Percentiles rank a stretch among this genome's conserved stretches.
These are phyloP conservation scores for Leccinum ochraceum DNA, from an alignment of 768 basidiomycete genomes.

Conservation along the genomic window DNA sequence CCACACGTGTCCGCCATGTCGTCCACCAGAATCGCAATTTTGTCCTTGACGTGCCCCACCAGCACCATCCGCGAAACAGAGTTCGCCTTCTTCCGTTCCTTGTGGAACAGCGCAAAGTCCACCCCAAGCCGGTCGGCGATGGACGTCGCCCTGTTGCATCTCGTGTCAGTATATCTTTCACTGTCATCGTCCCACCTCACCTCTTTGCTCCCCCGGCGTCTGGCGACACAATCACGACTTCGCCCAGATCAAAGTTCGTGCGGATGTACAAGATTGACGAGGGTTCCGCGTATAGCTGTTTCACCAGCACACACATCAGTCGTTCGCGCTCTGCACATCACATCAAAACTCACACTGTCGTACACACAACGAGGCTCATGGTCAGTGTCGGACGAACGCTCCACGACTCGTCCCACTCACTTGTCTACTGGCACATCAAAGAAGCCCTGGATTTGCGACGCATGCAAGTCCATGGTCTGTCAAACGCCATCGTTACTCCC, in stretches of 20 bases:
- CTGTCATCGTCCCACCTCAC: slow-evolving; percentile 40
- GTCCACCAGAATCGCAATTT: slow-evolving; percentile 93
- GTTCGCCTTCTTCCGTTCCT: slow-evolving; percentile 97
- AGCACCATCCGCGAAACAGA: slow-evolving; percentile 94
- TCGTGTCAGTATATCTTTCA: slow-evolving; percentile 18
- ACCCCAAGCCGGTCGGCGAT: slow-evolving; percentile 95
- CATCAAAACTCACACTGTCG: slow-evolving; percentile 49
- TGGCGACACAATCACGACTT: slow-evolving; percentile 95
- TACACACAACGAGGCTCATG: slow-evolving; percentile 2
- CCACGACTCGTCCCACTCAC: slow-evolving; percentile 52
- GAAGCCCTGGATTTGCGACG: slow-evolving; percentile 99
- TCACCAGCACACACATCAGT: slow-evolving; percentile 21
- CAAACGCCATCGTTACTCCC: slow-evolving; percentile 6
- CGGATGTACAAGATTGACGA: slow-evolving; percentile 95
- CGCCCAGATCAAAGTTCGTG: slow-evolving; percentile 78
- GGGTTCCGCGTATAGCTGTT: slow-evolving; percentile 91
- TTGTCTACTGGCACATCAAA: slow-evolving; percentile 99
- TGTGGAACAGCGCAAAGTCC: slow-evolving; percentile 98
- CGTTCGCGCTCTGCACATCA: slow-evolving; percentile 8
- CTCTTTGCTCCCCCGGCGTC: slow-evolving; percentile 99
- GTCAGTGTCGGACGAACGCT: slow-evolving; percentile 16
- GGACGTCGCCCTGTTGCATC: slow-evolving; percentile 77
- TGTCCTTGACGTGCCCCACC: slow-evolving; percentile 91
- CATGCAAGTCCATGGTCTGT: slow-evolving; percentile 98
- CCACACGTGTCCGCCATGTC: slow-evolving; percentile 99